Evolutionary conservation across 2,329 filamentous ascomycete species (phyloP).

Genomic region (Fusarium torulosum): DNA sequence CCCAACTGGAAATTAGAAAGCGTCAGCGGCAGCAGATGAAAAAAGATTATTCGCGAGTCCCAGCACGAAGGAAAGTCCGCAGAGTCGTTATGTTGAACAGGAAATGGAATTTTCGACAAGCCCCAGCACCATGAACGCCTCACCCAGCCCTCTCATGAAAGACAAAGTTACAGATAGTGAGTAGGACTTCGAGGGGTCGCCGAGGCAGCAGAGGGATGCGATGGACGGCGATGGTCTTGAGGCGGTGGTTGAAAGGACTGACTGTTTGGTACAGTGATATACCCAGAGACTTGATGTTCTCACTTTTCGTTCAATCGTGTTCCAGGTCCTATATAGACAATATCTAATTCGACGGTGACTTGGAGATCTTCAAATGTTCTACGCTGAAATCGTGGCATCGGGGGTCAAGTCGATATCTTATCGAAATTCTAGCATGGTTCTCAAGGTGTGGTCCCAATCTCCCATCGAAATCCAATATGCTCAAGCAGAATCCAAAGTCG

Average conservation of each 20-base stretch:
- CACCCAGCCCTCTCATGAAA: neutral
- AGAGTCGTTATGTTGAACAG: neutral
- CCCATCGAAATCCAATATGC: too few relatives aligned
- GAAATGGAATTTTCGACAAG: neutral
- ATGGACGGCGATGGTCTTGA: neutral
- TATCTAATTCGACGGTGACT: too few relatives aligned
- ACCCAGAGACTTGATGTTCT: conserved; percentile 23
- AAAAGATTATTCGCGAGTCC: neutral
- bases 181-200: too few relatives aligned
- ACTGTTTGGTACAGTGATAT: conserved; percentile 30
- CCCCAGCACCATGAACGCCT: neutral
- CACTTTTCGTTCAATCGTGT: neutral
- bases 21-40: neutral
- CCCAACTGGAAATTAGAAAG: conserved; percentile 23
- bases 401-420: neutral
- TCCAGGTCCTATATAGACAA: neutral
- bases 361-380: too few relatives aligned
- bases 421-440: neutral
- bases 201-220: neutral
- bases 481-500: too few relatives aligned
- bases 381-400: too few relatives aligned
- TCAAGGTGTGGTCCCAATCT: neutral
- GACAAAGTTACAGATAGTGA: neutral
- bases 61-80: neutral
- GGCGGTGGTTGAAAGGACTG: conserved; percentile 20